Evolutionary conservation across 257 asterid genomes (phyloP), one percentile per base, ranked within the genome.

Genomic region (Plantago ovata): DNA sequence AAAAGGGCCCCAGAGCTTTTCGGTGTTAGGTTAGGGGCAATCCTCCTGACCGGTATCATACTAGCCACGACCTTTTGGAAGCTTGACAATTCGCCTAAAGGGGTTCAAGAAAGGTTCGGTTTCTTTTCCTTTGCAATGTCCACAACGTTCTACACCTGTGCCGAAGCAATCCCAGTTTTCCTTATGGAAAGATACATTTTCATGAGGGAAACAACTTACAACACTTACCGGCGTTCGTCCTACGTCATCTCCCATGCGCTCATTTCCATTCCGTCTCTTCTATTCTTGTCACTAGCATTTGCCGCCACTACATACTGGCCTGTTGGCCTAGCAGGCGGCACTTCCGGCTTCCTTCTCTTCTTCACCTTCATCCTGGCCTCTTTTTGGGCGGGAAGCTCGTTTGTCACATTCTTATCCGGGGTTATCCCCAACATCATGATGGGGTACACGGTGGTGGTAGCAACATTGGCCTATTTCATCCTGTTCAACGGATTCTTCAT

Each of bases 121-220:
- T 75, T 79, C 55, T 75, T 75, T 7, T 82, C 82, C 24, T 75
- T 79, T 15, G 82, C 85, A 15, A 79, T 75, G 80, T 79, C 85
- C 21, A 79, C 85, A 21, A 72, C 69, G 1, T 79, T 75, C 60
- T 79, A 79, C 61, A 79, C 79, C 0, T 79, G 82, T 45, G 82
- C 85, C 0, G 85, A 79, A 70, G 85, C 82, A 66, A 66, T 79
- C 14, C 85, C 85, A 1, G 80, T 70, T 4, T 79, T 79, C 47
- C 77, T 79, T 10, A 73, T 69, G 40, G 80, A 79, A 38, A 68
- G 81, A 6, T 72, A 66, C 48, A 75, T 75, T 38, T 79, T 75
- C 79, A 67, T 79, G 85, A 67, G 85, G 39, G 85, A 79, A 15
- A 75, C 85, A 2, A 64, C 82, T 8, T 67, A 79, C 57, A 79